Conservation (phyloP, 768 basidiomycete species). For the Porphyrellus cyaneotinctus region DNA sequence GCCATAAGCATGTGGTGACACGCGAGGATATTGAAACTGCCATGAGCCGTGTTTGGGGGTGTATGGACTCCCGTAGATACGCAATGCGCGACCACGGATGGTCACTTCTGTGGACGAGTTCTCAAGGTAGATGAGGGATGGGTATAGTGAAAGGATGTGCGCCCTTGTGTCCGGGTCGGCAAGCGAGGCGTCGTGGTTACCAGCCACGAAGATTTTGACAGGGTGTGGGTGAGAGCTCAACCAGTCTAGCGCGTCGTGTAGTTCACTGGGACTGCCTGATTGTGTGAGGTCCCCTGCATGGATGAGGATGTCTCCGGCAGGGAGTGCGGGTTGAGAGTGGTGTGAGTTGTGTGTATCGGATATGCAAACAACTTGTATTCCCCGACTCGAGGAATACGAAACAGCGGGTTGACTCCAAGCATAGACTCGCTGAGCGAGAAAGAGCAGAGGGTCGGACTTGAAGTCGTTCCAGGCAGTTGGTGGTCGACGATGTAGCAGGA, state of each 20-base stretch:
- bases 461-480: conserved; percentile 7
- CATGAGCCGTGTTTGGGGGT: conserved; percentile 8
- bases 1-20: not conserved
- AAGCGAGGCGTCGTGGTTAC: conserved; percentile 9
- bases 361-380: conserved; percentile 4
- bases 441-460: conserved; percentile 5
- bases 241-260: conserved; percentile 8
- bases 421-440: conserved; percentile 4
- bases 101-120: conserved; percentile 1
- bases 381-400: not conserved
- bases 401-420: not conserved
- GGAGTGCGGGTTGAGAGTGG: conserved; percentile 2
- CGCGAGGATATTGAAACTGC: conserved; percentile 10
- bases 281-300: conserved; percentile 8
- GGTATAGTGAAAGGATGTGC: not conserved
- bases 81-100: conserved; percentile 3
- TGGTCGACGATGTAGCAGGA: conserved; percentile 3
- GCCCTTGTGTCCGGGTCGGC: not conserved
- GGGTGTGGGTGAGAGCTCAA: conserved; percentile 8
- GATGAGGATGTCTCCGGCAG: conserved; percentile 3
- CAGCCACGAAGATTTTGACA: conserved; percentile 7
- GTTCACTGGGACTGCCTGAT: not conserved
- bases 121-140: conserved; percentile 11
- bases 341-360: conserved; percentile 10
- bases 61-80: conserved; percentile 8